A percentile compares a stretch with the other conserved stretches of the same genome.
Conservation (phyloP, 2,329 filamentous ascomycete species). For the Fusarium protoensiforme region DNA sequence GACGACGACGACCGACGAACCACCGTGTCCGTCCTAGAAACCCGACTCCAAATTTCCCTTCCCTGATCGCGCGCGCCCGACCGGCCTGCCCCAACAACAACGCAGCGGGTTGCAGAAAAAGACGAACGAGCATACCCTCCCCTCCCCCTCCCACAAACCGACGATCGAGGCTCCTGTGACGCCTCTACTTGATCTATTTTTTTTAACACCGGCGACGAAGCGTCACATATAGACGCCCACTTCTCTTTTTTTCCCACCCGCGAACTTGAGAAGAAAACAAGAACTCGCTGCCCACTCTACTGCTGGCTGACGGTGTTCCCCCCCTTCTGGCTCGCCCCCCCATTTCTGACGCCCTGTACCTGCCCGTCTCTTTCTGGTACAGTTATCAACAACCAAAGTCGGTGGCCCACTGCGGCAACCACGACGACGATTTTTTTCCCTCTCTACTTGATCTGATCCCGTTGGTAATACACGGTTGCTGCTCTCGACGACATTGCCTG, state of each 20-base stretch:
- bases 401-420: constrained; percentile 47
- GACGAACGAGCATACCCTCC: neutral
- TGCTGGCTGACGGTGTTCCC: constrained; percentile 40
- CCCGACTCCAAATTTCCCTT: constrained; percentile 35
- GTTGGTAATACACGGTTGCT: constrained; percentile 25
- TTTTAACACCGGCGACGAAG: constrained; percentile 34
- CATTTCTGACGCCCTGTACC: constrained; percentile 42
- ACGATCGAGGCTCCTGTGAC: neutral
- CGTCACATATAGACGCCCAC: constrained; percentile 35
- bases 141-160: neutral
- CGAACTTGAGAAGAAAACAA: constrained; percentile 24
- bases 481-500: constrained; percentile 15
- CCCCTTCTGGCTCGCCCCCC: constrained; percentile 29
- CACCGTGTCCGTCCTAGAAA: constrained; percentile 31
- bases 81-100: constrained; percentile 40
- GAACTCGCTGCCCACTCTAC: constrained; percentile 27
- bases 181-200: constrained; percentile 2
- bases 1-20: constrained; percentile 38
- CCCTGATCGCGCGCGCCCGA: constrained; percentile 40
- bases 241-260: constrained; percentile 12
- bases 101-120: constrained; percentile 8
- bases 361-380: constrained; percentile 39
- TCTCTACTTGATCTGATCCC: constrained; percentile 35
- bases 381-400: constrained; percentile 42
- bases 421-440: constrained; percentile 46